A percentile compares a stretch with the other conserved stretches of the same genome.
These are phyloP conservation scores for Pseudozyma tsukubaensis DNA, from an alignment of 1,284 basidiomycete species.

Conservation along the genomic window DNA sequence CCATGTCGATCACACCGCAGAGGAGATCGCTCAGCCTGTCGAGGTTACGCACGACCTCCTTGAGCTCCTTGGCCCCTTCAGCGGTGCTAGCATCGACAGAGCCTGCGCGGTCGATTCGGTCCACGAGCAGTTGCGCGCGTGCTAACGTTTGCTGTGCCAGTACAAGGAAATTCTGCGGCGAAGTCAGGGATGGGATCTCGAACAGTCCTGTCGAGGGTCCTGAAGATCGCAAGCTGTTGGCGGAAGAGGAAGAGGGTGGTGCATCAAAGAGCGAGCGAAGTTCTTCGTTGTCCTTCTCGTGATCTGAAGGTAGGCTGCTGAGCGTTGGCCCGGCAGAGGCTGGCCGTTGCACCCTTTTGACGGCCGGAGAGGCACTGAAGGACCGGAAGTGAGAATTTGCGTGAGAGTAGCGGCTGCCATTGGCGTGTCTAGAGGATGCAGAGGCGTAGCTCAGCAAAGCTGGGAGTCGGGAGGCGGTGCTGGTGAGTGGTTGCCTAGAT, in stretches of 20 bases:
- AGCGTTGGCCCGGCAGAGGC: slow-evolving; percentile 12
- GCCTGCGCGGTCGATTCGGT: slow-evolving; percentile 59
- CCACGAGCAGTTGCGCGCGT: slow-evolving; percentile 65
- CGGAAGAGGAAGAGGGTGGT: slow-evolving; percentile 40
- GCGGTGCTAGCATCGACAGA: slow-evolving; percentile 18
- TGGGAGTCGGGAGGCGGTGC: slow-evolving; percentile 5
- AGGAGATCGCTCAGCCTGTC: slow-evolving; percentile 94
- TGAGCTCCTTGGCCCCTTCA: slow-evolving; percentile 46
- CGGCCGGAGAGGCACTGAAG: slow-evolving; percentile 9
- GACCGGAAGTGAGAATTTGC: slow-evolving; percentile 4
- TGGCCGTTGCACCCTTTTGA: slow-evolving; percentile 19
- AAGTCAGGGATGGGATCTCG: slow-evolving; percentile 54
- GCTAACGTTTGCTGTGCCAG: slow-evolving; percentile 61
- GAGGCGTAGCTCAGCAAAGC: background rate
- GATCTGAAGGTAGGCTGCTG: slow-evolving; percentile 7
- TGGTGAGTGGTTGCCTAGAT: slow-evolving; percentile 8
- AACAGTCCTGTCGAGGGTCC: slow-evolving; percentile 58
- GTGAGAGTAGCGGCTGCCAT: background rate
- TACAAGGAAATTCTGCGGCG: slow-evolving; percentile 52
- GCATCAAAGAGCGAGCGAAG: slow-evolving; percentile 54
- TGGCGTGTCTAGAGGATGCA: background rate
- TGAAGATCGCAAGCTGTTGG: slow-evolving; percentile 20
- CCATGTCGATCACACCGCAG: slow-evolving; percentile 95
- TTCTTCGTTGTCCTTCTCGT: slow-evolving; percentile 50
- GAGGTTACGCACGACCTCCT: slow-evolving; percentile 70